Conservation (phyloP, 2,329 filamentous ascomycete genomes). For the Fusarium gaditjirri region DNA sequence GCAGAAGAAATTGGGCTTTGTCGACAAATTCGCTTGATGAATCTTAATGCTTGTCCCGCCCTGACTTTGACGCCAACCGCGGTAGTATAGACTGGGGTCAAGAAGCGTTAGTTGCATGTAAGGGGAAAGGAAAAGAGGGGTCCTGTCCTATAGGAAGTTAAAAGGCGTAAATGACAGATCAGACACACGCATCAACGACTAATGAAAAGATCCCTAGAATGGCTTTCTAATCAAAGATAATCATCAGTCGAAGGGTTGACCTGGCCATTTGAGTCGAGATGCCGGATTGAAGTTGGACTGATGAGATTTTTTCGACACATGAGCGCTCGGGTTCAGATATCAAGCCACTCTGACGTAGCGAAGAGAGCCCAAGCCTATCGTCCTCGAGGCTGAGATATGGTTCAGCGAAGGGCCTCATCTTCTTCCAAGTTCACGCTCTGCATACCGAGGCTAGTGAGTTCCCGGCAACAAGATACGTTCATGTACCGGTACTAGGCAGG, state of each 20-base stretch:
- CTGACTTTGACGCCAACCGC: constrained; percentile 23
- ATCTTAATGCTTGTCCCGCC: constrained; percentile 17
- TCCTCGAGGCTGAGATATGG: constrained; percentile 10
- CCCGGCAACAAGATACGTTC: constrained; percentile 9
- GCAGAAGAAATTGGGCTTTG: not conserved
- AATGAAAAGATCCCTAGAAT: constrained; percentile 6
- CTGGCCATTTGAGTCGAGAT: not conserved
- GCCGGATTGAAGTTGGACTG: not conserved
- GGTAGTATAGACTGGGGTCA: constrained; percentile 12
- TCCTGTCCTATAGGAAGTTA: not conserved
- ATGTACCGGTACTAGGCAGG: constrained; percentile 6
- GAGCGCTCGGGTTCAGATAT: not conserved
- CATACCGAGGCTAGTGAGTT: constrained; percentile 31
- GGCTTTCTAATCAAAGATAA: constrained; percentile 3
- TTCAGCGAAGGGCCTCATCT: constrained; percentile 17
- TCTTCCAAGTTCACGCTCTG: constrained; percentile 7
- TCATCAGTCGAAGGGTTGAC: not conserved
- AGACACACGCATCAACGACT: constrained; percentile 1
- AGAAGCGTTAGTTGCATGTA: constrained; percentile 17
- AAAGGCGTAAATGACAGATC: constrained; percentile 26
- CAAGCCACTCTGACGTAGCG: constrained; percentile 4
- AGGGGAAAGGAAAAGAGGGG: constrained; percentile 11
- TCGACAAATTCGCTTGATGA: constrained; percentile 9
- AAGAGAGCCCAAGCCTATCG: not conserved
- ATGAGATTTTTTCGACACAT: not conserved